Percentiles rank a stretch among this genome's conserved stretches.
Evolutionary conservation across 2,329 filamentous ascomycete species (phyloP).

Genomic region (Chaetomium sp.): DNA sequence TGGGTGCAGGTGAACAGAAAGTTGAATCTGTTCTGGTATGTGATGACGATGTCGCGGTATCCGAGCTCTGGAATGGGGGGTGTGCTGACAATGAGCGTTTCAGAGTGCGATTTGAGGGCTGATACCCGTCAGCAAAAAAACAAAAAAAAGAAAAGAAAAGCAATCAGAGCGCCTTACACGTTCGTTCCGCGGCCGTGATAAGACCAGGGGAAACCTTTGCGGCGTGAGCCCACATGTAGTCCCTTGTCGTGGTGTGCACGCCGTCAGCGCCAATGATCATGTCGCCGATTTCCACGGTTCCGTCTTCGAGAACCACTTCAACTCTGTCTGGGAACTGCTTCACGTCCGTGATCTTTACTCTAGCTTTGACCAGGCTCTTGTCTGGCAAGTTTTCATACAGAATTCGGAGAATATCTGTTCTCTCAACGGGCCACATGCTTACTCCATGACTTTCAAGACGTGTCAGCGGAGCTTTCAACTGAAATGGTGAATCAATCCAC

Average conservation of each 20-base stretch:
- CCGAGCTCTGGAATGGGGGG: neutral
- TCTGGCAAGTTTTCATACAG: neutral
- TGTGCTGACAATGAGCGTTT: neutral
- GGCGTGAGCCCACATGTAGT: neutral
- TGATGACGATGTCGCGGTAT: neutral
- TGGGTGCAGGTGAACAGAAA: neutral
- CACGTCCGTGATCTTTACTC: neutral
- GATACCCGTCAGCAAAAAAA: neutral
- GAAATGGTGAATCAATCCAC: neutral
- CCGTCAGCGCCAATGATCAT: neutral
- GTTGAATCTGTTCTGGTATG: neutral
- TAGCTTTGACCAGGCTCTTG: neutral
- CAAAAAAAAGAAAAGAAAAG: neutral
- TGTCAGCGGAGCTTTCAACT: neutral
- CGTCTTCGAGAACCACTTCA: neutral
- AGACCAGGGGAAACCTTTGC: neutral
- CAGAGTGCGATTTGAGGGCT: neutral
- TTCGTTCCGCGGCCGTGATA: neutral
- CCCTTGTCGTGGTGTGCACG: neutral
- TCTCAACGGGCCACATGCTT: neutral
- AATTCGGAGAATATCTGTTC: neutral
- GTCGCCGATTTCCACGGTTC: neutral
- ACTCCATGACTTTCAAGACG: neutral
- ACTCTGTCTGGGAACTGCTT: neutral
- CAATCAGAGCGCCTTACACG: neutral